phyloP scores from a whole-genome alignment of 495 filamentous ascomycete genomes.

The Penicillium ucsense region DNA sequence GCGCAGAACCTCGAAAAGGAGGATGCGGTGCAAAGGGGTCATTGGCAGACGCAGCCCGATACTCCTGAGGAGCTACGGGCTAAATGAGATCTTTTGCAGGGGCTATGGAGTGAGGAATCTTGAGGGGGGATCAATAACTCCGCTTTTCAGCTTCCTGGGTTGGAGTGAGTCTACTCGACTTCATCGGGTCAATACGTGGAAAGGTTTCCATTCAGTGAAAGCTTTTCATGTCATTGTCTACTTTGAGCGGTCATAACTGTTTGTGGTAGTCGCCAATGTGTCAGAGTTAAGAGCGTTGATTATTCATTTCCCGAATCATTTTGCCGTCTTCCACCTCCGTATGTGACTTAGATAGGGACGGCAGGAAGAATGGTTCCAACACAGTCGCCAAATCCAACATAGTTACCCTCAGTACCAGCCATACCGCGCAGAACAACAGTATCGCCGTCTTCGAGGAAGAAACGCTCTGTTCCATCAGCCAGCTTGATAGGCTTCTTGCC shows the following conservation, averaged over 20 bases:
- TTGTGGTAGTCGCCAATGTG: too few species aligned
- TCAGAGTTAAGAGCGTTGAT: too few species aligned
- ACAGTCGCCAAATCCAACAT: slow-evolving; percentile 70
- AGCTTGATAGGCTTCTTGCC: slow-evolving; percentile 58
- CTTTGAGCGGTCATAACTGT: too few species aligned
- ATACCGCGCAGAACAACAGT: slow-evolving; percentile 60
- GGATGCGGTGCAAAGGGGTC: slow-evolving; percentile 29
- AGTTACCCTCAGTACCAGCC: slow-evolving; percentile 48
- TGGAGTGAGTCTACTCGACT: too few species aligned
- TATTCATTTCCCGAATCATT: background rate
- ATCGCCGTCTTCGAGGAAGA: slow-evolving; percentile 81
- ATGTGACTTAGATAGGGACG: slow-evolving; percentile 13
- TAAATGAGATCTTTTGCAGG: slow-evolving; percentile 1
- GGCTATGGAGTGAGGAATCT: too few species aligned
- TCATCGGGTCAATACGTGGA: too few species aligned
- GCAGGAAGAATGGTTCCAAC: slow-evolving; percentile 46
- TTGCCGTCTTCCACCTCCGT: background rate
- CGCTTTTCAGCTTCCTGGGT: too few species aligned
- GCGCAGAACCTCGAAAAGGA: slow-evolving; percentile 26
- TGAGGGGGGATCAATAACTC: too few species aligned
- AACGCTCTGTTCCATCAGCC: slow-evolving; percentile 58
- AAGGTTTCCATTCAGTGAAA: too few species aligned
- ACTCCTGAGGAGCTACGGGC: slow-evolving; percentile 38
- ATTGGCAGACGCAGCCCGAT: slow-evolving; percentile 39
- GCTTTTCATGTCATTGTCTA: too few species aligned